These are phyloP conservation scores for Prunus campanulata DNA, from an alignment of 306 rosid genomes.

Conservation along the genomic window DNA sequence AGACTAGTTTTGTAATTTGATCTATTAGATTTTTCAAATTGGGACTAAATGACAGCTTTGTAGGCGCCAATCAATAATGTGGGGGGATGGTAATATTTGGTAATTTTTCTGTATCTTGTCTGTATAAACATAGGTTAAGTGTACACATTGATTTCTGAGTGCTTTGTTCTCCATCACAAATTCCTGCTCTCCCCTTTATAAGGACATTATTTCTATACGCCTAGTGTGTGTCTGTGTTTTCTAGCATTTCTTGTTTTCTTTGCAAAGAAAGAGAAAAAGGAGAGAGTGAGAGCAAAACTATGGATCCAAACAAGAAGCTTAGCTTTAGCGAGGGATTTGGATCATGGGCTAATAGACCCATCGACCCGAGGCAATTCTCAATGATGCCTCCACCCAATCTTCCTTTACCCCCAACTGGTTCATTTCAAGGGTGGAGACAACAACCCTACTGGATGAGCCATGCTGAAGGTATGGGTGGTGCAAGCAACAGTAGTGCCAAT, in stretches of 20 bases:
- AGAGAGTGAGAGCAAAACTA: background rate
- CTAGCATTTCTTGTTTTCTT: background rate
- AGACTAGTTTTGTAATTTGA: background rate
- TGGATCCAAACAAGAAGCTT: conserved; percentile 8
- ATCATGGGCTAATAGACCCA: background rate
- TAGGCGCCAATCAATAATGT: background rate
- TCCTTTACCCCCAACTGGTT: background rate
- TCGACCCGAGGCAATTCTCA: background rate
- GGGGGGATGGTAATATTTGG: conserved; percentile 17
- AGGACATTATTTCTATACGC: background rate
- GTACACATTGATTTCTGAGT: background rate
- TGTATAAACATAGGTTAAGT: conserved; percentile 9
- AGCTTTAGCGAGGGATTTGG: background rate
- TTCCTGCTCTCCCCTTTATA: conserved; percentile 5
- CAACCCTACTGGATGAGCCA: background rate
- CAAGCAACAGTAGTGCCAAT: background rate
- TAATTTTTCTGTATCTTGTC: conserved; percentile 13
- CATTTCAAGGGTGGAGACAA: conserved; percentile 12
- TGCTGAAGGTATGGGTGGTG: background rate
- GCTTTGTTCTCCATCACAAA: background rate
- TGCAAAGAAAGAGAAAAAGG: background rate
- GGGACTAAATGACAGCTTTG: background rate
- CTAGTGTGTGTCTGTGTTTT: background rate
- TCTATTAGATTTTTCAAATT: background rate
- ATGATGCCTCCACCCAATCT: conserved; percentile 9